Base-by-base conservation (phyloP, 148 eudicot species). In the Rhododendron kiyosumense region DNA sequence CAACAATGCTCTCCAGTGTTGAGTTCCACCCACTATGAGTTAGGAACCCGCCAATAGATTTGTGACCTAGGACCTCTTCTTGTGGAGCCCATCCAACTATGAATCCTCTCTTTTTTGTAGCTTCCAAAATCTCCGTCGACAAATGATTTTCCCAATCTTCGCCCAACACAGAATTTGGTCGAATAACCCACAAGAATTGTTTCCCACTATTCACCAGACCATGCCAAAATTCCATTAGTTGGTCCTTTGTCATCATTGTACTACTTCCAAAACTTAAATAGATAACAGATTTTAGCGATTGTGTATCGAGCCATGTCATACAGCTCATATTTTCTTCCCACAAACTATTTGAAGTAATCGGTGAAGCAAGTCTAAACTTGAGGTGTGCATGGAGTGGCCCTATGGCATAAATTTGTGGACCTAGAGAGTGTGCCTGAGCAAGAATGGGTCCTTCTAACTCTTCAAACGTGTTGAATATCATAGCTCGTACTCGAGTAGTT, bases 401-500 rank as follows among this genome's bases (percentile, higher is more conserved):
- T 51, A 69, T 10, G 2, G 36, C 5, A 28, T 67, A 67, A 67
- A 28, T 67, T 11, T 67, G 74, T 67, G 74, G 74, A 67, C 74
- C 28, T 26, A 41, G 49, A 43, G 75, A 14, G 3, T 20, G 45
- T 10, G 38, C 61, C 24, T 61, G 18, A 43, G 75, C 24, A 7
- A 82, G 75, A 14, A 59, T 63, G 15, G 84, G 51, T n/a, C 48
- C 54, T 59, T 82, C 84, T 2, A 63, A 24, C 30, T 82, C 84
- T 32, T 82, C 51, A 43, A 82, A 59, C 0, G 84, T 82, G 51
- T 82, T 82, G 84, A 82, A 30, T 32, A 82, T 82, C 4, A 82
- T 12, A 8, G 46, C 48, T 22, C 11, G 49, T 8, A 51, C 48
- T 20, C 74, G 49, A 8, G 74, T 7, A 22, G 32, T 2, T 20